Conservation (phyloP, 768 basidiomycete genomes). For the Trametes villosa region DNA sequence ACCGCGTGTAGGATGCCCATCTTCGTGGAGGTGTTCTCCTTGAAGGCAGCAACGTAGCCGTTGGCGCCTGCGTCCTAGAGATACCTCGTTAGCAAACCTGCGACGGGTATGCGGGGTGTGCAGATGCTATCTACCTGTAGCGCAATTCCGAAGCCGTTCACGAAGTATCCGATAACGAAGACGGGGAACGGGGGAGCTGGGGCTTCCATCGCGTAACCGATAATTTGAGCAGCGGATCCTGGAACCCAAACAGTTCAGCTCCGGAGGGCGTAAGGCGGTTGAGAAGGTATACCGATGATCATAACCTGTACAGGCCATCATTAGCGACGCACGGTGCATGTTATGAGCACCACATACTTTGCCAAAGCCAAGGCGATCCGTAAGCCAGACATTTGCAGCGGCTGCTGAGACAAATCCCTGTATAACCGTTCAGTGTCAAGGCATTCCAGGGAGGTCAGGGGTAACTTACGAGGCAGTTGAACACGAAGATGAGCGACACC, state of each 20-base stretch:
- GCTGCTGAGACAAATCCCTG: constrained; percentile 55
- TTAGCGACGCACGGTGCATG: neutral
- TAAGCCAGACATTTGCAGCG: constrained; percentile 49
- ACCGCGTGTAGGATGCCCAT: constrained; percentile 73
- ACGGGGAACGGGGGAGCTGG: constrained; percentile 67
- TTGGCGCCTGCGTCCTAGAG: constrained; percentile 78
- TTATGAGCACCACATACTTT: constrained; percentile 40
- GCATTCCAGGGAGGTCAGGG: neutral
- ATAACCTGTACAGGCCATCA: constrained; percentile 38
- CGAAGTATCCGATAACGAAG: constrained; percentile 52
- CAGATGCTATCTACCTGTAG: constrained; percentile 41
- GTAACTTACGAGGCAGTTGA: constrained; percentile 44
- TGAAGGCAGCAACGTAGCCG: constrained; percentile 65
- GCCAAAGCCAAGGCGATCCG: constrained; percentile 51
- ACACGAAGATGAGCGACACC: constrained; percentile 66
- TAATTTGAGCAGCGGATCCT: constrained; percentile 57
- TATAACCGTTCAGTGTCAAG: neutral
- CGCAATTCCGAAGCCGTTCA: constrained; percentile 57
- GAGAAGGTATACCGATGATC: constrained; percentile 36
- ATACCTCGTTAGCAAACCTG: neutral
- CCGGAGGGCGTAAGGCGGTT: neutral
- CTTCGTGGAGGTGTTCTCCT: constrained; percentile 58
- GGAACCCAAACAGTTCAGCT: neutral
- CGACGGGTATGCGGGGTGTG: neutral
- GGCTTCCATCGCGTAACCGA: constrained; percentile 57